These are phyloP conservation scores for Lactifluus rugatus DNA, from an alignment of 768 basidiomycete species.

Conservation along the genomic window DNA sequence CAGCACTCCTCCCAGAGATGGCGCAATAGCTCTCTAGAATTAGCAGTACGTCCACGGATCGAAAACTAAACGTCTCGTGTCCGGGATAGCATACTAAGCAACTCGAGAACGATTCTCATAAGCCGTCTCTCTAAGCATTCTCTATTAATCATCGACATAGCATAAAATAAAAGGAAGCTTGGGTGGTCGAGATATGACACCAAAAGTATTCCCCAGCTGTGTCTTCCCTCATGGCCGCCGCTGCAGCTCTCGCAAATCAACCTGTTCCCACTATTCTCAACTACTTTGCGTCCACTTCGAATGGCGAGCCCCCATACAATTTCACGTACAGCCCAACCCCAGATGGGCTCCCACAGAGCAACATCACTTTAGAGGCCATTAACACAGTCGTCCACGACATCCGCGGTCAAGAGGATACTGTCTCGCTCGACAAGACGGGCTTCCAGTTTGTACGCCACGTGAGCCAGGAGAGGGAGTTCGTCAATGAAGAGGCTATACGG, in stretches of 20 bases:
- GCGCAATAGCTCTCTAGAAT: no score
- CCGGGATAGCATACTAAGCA: no score
- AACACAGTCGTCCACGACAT: conserved; percentile 26
- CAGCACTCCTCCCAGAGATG: no score
- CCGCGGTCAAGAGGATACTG: conserved; percentile 25
- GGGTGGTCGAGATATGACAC: not conserved
- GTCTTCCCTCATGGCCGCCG: conserved; percentile 6
- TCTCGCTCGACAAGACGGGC: conserved; percentile 33
- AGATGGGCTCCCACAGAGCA: conserved; percentile 24
- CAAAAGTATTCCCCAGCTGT: not conserved
- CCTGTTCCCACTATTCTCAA: conserved; percentile 33
- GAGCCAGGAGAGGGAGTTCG: conserved; percentile 32
- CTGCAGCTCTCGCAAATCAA: conserved; percentile 24
- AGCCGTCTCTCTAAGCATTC: not conserved
- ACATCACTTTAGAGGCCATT: conserved; percentile 25
- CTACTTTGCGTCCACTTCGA: conserved; percentile 25
- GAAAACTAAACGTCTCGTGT: no score
- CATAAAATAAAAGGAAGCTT: not conserved
- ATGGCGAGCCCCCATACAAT: conserved; percentile 28
- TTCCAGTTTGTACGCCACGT: conserved; percentile 32
- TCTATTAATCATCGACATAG: conserved; percentile 2
- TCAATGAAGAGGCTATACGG: conserved; percentile 32
- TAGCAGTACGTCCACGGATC: no score
- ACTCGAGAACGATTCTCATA: no score
- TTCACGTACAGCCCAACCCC: conserved; percentile 27